Conservation (phyloP, 176 grass and related monocot species). For the Oryza punctata region DNA sequence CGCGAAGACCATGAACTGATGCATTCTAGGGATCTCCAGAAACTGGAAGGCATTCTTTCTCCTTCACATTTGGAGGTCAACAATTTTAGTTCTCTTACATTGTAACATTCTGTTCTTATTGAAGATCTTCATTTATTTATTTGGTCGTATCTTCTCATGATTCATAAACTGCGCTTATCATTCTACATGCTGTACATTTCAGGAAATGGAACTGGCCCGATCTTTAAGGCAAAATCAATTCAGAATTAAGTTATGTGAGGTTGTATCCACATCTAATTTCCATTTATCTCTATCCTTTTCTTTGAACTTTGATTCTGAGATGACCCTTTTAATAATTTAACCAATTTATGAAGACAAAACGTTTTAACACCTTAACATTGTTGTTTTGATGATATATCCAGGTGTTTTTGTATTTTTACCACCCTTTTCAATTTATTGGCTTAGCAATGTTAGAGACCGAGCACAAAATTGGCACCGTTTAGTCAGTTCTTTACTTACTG, state of each 20-base stretch:
- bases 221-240: constrained; percentile 89
- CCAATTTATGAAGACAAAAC: constrained; percentile 16
- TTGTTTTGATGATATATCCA: not conserved
- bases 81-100: constrained; percentile 26
- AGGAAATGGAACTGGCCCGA: constrained; percentile 91
- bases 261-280: constrained; percentile 27
- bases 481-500: constrained; percentile 17
- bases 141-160: constrained; percentile 13
- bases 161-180: constrained; percentile 16
- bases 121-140: constrained; percentile 10
- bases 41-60: constrained; percentile 90
- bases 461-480: not conserved
- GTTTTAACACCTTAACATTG: not conserved
- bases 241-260: constrained; percentile 91
- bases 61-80: constrained; percentile 93
- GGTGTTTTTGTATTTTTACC: not conserved
- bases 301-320: constrained; percentile 19
- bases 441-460: not conserved
- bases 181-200: constrained; percentile 34
- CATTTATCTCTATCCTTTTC: constrained; percentile 20
- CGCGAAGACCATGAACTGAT: constrained; percentile 90
- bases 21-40: constrained; percentile 93
- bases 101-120: constrained; percentile 24
- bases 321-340: constrained; percentile 24
- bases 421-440: constrained; percentile 5